Percentiles rank a stretch among this genome's conserved stretches.
Evolutionary conservation across 768 basidiomycete species (phyloP).

Genomic region (Crassisporium funariophilum): DNA sequence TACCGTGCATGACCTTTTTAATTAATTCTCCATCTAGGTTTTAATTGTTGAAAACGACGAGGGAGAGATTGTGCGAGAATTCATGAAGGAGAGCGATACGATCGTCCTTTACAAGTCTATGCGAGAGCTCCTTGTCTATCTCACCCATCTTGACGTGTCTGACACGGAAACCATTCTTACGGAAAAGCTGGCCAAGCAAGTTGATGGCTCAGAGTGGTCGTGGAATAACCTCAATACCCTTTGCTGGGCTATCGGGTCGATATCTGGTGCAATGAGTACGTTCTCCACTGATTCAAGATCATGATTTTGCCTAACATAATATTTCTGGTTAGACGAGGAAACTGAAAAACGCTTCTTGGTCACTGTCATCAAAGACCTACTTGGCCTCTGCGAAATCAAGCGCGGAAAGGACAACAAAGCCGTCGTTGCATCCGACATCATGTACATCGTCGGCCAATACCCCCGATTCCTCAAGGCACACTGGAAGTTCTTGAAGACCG

Average conservation of each 20-base stretch:
- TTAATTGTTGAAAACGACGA: constrained; percentile 99
- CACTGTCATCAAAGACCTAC: constrained; percentile 96
- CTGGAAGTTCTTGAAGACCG: constrained; percentile 99
- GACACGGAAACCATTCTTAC: constrained; percentile 98
- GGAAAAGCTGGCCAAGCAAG: constrained; percentile 96
- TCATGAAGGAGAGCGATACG: constrained; percentile 98
- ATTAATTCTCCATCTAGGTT: constrained; percentile 54
- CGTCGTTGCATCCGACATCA: constrained; percentile 93
- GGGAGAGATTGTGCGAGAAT: constrained; percentile 98
- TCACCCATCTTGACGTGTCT: constrained; percentile 93
- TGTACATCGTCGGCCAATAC: constrained; percentile 99
- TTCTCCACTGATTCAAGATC: constrained; percentile 15
- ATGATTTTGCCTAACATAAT: constrained; percentile 2
- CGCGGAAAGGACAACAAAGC: constrained; percentile 99
- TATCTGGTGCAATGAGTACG: constrained; percentile 98
- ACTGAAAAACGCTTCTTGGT: constrained; percentile 99
- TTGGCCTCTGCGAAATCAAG: constrained; percentile 98
- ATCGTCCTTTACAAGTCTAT: constrained; percentile 99
- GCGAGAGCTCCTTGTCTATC: constrained; percentile 96
- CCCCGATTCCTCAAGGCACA: constrained; percentile 99
- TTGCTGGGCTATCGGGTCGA: constrained; percentile 99
- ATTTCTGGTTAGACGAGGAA: constrained; percentile 76
- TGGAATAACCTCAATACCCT: constrained; percentile 99
- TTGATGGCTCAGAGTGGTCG: constrained; percentile 97
- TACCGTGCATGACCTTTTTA: background rate